Evolutionary conservation across 768 basidiomycete genomes (phyloP).

Genomic region (Coprinellus aureogranulatus): DNA sequence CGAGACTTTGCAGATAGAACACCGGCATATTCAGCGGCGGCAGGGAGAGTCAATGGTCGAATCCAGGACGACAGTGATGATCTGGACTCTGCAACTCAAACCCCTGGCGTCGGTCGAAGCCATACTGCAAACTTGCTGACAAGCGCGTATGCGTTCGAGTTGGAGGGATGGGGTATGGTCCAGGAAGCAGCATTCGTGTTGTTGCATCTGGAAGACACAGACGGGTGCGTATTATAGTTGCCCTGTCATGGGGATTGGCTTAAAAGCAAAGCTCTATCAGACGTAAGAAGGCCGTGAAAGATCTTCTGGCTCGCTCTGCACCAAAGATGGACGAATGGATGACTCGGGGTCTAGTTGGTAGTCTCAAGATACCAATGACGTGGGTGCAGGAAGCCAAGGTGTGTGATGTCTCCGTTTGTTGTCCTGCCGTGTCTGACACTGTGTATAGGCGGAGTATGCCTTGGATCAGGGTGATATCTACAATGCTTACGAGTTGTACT

Average conservation of each 20-base stretch:
- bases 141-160: slow-evolving; percentile 79
- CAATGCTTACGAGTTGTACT: slow-evolving; percentile 74
- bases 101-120: slow-evolving; percentile 61
- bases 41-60: slow-evolving; percentile 18
- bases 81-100: slow-evolving; percentile 36
- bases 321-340: slow-evolving; percentile 69
- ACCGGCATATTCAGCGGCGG: slow-evolving; percentile 31
- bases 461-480: slow-evolving; percentile 60
- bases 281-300: slow-evolving; percentile 78
- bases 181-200: slow-evolving; percentile 88
- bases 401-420: slow-evolving; percentile 7
- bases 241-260: too few species aligned
- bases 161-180: slow-evolving; percentile 78
- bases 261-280: too few species aligned
- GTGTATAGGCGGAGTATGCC: slow-evolving; percentile 62
- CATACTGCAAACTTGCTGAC: slow-evolving; percentile 81
- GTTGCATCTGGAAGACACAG: slow-evolving; percentile 78
- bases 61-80: slow-evolving; percentile 12
- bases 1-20: slow-evolving; percentile 86
- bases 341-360: slow-evolving; percentile 67
- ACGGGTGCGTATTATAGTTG: slow-evolving; percentile 75
- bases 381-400: slow-evolving; percentile 96
- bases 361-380: slow-evolving; percentile 72
- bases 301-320: slow-evolving; percentile 71
- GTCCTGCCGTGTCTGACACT: background rate